These are phyloP conservation scores for Metarhizium sp. DNA, from an alignment of 2,329 filamentous ascomycete genomes.

Conservation along the genomic window DNA sequence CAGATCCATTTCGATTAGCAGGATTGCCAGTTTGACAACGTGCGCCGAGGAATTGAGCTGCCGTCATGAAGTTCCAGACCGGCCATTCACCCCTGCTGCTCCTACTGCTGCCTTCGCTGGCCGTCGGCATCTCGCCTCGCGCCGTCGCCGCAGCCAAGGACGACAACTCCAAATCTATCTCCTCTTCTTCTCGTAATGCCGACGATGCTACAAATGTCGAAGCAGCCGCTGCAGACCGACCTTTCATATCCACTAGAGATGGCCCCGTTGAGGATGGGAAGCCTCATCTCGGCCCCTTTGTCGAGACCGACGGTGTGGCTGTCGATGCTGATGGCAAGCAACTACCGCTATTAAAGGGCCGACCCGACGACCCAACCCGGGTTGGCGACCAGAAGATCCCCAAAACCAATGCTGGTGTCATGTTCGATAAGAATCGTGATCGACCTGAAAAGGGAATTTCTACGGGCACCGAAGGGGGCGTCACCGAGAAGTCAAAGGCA, in stretches of 20 bases:
- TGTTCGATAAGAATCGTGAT: slow-evolving; percentile 75
- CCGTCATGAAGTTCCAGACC: slow-evolving; percentile 51
- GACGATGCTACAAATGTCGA: slow-evolving; percentile 17
- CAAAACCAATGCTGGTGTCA: slow-evolving; percentile 68
- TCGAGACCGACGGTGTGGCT: slow-evolving; percentile 40
- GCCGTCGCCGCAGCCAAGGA: slow-evolving; percentile 14
- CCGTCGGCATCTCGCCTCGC: slow-evolving; percentile 29
- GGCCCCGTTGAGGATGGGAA: slow-evolving; percentile 89
- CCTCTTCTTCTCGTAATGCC: slow-evolving; percentile 13
- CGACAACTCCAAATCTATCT: slow-evolving; percentile 13
- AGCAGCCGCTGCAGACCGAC: slow-evolving; percentile 21
- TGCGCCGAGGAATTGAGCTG: neutral
- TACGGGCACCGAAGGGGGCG: slow-evolving; percentile 79
- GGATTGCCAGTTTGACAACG: neutral
- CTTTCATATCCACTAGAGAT: slow-evolving; percentile 50
- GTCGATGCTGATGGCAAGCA: slow-evolving; percentile 26
- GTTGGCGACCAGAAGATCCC: slow-evolving; percentile 54
- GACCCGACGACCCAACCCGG: slow-evolving; percentile 41
- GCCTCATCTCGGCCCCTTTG: slow-evolving; percentile 78
- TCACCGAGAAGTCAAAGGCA: slow-evolving; percentile 77
- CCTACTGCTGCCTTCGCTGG: slow-evolving; percentile 49
- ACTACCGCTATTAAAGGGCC: slow-evolving; percentile 37
- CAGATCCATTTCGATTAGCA: neutral
- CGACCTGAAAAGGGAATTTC: slow-evolving; percentile 70
- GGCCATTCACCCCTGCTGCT: slow-evolving; percentile 47